Evolutionary conservation across 2,329 filamentous ascomycete species (phyloP).

Genomic region (Graphilbum ipis-grandicollis): DNA sequence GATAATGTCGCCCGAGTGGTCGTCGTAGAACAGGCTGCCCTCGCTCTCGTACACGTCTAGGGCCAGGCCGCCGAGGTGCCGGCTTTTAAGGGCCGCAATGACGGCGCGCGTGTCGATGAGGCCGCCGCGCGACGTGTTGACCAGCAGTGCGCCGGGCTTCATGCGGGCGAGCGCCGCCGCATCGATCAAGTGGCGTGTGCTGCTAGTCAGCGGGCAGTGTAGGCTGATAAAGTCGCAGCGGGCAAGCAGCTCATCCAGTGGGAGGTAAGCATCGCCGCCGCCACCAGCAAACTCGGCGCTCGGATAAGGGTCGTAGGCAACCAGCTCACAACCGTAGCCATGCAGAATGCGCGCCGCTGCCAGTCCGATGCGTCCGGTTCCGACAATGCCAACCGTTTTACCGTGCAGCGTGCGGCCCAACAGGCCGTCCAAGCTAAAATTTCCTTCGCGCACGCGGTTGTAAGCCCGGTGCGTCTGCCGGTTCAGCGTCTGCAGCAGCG

Average conservation of each 20-base stretch:
- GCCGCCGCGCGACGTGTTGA: constrained; percentile 53
- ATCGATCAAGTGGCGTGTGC: constrained; percentile 45
- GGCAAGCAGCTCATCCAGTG: constrained; percentile 33
- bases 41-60: constrained; percentile 55
- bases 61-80: constrained; percentile 42
- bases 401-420: constrained; percentile 42
- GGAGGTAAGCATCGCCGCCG: constrained; percentile 33
- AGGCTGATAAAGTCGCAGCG: constrained; percentile 44
- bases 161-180: constrained; percentile 31
- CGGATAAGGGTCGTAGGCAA: constrained; percentile 43
- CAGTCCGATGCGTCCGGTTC: constrained; percentile 47
- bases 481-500: constrained; percentile 48
- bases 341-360: constrained; percentile 42
- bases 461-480: constrained; percentile 51
- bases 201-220: constrained; percentile 46
- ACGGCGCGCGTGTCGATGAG: constrained; percentile 43
- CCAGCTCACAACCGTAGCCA: constrained; percentile 45
- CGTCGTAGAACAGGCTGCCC: constrained; percentile 44
- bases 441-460: constrained; percentile 50
- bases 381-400: constrained; percentile 50
- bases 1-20: constrained; percentile 47
- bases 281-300: constrained; percentile 26
- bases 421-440: constrained; percentile 49
- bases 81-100: constrained; percentile 41
- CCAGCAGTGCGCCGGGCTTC: constrained; percentile 41